Evolutionary conservation across 306 rosid genomes (phyloP).

Genomic region (Prosopis cineraria): DNA sequence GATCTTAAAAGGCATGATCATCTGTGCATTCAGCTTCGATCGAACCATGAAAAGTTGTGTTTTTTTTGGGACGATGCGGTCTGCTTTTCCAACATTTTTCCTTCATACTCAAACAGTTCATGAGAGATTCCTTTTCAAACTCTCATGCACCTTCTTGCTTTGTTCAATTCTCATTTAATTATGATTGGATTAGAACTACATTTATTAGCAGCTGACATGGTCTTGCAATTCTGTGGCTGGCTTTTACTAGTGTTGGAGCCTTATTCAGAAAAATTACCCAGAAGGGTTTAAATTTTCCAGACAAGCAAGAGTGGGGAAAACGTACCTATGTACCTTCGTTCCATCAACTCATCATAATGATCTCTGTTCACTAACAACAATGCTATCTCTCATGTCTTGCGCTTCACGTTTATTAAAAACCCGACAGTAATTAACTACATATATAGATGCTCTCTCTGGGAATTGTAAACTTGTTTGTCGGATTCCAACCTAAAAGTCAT

Average conservation of each 20-base stretch:
- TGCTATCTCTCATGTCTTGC: background rate
- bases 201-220: constrained; percentile 22
- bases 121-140: constrained; percentile 44
- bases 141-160: constrained; percentile 21
- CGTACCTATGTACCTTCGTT: background rate
- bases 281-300: background rate
- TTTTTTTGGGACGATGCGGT: constrained; percentile 32
- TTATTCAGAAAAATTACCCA: background rate
- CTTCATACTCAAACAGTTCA: constrained; percentile 38
- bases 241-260: background rate
- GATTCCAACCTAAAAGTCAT: constrained; percentile 39
- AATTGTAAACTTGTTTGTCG: constrained; percentile 45
- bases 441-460: constrained; percentile 33
- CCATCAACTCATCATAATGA: constrained; percentile 1
- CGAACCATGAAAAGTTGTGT: constrained; percentile 51
- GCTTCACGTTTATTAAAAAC: constrained; percentile 18
- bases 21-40: background rate
- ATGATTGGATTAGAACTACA: constrained; percentile 34
- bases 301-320: background rate
- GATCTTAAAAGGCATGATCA: background rate
- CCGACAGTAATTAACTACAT: constrained; percentile 16
- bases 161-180: constrained; percentile 15
- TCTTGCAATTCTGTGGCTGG: background rate
- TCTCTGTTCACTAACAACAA: background rate
- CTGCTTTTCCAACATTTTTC: constrained; percentile 35